Conservation (phyloP, 345 rosid species). For the Arabis alpina region DNA sequence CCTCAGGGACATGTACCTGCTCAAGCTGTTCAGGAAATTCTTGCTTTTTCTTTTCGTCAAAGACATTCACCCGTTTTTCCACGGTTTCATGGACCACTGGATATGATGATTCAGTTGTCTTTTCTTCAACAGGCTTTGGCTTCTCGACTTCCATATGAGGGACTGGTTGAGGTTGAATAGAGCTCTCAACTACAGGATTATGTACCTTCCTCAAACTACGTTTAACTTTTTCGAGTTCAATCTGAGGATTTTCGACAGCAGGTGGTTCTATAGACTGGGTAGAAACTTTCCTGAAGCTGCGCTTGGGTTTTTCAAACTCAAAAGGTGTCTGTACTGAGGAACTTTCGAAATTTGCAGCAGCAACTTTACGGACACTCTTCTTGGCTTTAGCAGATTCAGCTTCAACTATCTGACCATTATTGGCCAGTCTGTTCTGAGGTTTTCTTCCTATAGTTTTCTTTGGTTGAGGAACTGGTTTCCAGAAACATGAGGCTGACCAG, state of each 20-base stretch:
- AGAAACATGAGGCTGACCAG: slow-evolving; percentile 77
- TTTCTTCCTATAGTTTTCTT: slow-evolving; percentile 53
- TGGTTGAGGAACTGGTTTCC: slow-evolving; percentile 76
- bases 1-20: slow-evolving; percentile 40
- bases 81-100: slow-evolving; percentile 43
- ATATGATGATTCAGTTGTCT: slow-evolving; percentile 36
- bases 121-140: slow-evolving; percentile 58
- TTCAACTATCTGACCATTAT: slow-evolving; percentile 50
- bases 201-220: slow-evolving; percentile 89
- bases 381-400: slow-evolving; percentile 64
- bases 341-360: slow-evolving; percentile 59
- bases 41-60: slow-evolving; percentile 45
- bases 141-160: slow-evolving; percentile 60
- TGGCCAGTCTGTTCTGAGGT: slow-evolving; percentile 52
- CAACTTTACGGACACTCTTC: slow-evolving; percentile 63
- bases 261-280: slow-evolving; percentile 62
- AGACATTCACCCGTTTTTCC: slow-evolving; percentile 44
- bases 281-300: slow-evolving; percentile 62
- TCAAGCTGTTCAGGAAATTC: slow-evolving; percentile 40
- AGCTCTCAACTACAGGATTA: slow-evolving; percentile 64
- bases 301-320: slow-evolving; percentile 76
- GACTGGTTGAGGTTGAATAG: slow-evolving; percentile 62
- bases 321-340: slow-evolving; percentile 47
- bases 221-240: slow-evolving; percentile 90
- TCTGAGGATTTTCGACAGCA: slow-evolving; percentile 71